Conservation (phyloP, 805 yeast species). For the Kluyveromyces siamensis region DNA sequence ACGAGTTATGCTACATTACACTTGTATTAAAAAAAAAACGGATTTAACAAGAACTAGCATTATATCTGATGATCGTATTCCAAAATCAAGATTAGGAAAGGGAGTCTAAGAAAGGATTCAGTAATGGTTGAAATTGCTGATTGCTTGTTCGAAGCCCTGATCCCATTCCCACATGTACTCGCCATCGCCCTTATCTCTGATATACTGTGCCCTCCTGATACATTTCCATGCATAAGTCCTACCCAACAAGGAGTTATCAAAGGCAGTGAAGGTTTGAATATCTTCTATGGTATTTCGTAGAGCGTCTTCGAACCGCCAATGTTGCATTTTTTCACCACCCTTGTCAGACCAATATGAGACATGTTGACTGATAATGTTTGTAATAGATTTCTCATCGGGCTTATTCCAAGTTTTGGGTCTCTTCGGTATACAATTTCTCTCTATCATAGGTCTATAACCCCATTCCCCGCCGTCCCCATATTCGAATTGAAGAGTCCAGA, state of each 20-base stretch:
- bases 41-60: no score
- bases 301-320: constrained; percentile 75
- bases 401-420: constrained; percentile 11
- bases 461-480: constrained; percentile 94
- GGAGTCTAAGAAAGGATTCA: not conserved
- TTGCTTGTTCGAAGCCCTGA: constrained; percentile 72
- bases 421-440: constrained; percentile 46
- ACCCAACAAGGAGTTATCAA: constrained; percentile 67
- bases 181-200: constrained; percentile 44
- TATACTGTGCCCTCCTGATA: constrained; percentile 57
- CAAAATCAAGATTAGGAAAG: no score
- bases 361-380: constrained; percentile 35
- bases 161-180: constrained; percentile 79
- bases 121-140: constrained; percentile 16
- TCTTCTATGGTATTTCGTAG: constrained; percentile 71
- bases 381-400: constrained; percentile 29
- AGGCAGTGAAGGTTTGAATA: constrained; percentile 54
- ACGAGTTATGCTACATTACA: no score
- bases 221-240: constrained; percentile 59
- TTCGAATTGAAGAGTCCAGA: constrained; percentile 87
- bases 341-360: constrained; percentile 61
- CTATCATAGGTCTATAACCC: constrained; percentile 78
- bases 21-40: no score
- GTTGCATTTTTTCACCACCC: constrained; percentile 56
- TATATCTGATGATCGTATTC: no score